Evolutionary conservation across 2,329 filamentous ascomycete genomes (phyloP), one percentile per base, ranked within the genome.

Genomic region (Cadophora sp.): DNA sequence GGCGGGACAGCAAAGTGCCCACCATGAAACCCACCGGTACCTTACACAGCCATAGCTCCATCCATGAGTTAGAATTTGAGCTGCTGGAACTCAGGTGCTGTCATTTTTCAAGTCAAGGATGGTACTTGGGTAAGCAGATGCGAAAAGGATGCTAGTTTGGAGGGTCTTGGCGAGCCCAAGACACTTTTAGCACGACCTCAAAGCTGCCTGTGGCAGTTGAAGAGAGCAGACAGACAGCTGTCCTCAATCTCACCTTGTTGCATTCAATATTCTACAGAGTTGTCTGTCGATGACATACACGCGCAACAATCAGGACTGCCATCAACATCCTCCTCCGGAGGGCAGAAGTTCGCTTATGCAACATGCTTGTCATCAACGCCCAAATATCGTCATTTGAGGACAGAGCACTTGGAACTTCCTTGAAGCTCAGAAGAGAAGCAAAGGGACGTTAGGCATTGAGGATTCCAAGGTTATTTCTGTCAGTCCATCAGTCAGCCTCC

Each of bases 341-440:
- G 53, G 33, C 33, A 18, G 13, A 27, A 58, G 55, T 20, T 58
- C 55, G 55, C 55, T 56, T 58, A 58, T n/a, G 20, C 55, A 43
- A 58, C 36, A 58, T 39, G 36, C 55, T 20, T 43, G 36, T 39
- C 36, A 43, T 2, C 55, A 18, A 43, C 14, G 9, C 13, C 20
- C 55, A 43, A 24, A 18, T 43, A 22, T 27, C 36, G 20, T 43
- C 53, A 16, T 24, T 9, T 20, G 16, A 39, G 36, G 20, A 16
- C 36, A 1, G 7, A 16, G 6, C 55, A 27, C 2, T 18, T 22
- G 8, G n/a, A 22, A 20, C 8, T 58, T 39, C 20, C n/a, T 16
- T 18, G 20, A 20, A 43, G 36, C 16, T 39, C 4, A 24, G 8
- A 0, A 9, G 6, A 30, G 6, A 30, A 30, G 27, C 27, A 6